A percentile compares a stretch with the other conserved stretches of the same genome.
phyloP scores from a whole-genome alignment of 1,284 basidiomycete genomes.

The Heterobasidion irregulare region DNA sequence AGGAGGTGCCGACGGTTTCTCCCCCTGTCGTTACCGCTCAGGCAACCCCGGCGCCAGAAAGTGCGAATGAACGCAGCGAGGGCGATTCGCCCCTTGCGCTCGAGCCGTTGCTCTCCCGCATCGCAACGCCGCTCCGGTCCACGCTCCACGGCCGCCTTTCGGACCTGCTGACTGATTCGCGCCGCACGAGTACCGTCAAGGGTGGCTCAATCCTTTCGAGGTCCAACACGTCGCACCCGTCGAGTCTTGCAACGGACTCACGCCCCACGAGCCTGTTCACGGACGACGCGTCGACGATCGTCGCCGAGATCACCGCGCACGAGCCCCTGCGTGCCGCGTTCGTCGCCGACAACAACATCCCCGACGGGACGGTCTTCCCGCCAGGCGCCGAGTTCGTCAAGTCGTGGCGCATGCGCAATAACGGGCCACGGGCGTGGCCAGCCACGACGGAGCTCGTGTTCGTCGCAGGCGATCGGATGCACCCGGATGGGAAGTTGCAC shows the following conservation, averaged over 20 bases:
- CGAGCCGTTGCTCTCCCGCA: slow-evolving; percentile 22
- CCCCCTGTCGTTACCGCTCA: too few relatives aligned
- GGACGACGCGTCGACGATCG: slow-evolving; percentile 4
- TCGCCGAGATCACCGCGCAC: slow-evolving; percentile 1
- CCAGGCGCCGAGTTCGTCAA: slow-evolving; percentile 82
- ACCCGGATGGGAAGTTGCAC: slow-evolving; percentile 10
- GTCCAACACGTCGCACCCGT: too few relatives aligned
- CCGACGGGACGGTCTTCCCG: slow-evolving; percentile 71
- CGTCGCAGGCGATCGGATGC: slow-evolving; percentile 53
- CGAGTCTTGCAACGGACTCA: background rate
- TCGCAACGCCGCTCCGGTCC: slow-evolving; percentile 3
- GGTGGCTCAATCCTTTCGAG: too few relatives aligned
- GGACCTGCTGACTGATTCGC: background rate
- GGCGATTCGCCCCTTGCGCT: slow-evolving; percentile 21
- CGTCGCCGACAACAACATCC: slow-evolving; percentile 61
- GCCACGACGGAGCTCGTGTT: slow-evolving; percentile 55
- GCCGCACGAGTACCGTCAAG: background rate
- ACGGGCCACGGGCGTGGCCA: slow-evolving; percentile 59
- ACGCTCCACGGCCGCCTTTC: slow-evolving; percentile 5
- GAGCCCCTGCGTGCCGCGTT: slow-evolving; percentile 42
- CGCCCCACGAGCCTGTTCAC: slow-evolving; percentile 2
- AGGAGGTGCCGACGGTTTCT: background rate
- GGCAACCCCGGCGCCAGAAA: background rate
- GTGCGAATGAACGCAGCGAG: background rate
- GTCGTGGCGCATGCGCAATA: slow-evolving; percentile 68